Evolutionary conservation across 257 asterid genomes (phyloP).

Genomic region (Petunia axillaris): DNA sequence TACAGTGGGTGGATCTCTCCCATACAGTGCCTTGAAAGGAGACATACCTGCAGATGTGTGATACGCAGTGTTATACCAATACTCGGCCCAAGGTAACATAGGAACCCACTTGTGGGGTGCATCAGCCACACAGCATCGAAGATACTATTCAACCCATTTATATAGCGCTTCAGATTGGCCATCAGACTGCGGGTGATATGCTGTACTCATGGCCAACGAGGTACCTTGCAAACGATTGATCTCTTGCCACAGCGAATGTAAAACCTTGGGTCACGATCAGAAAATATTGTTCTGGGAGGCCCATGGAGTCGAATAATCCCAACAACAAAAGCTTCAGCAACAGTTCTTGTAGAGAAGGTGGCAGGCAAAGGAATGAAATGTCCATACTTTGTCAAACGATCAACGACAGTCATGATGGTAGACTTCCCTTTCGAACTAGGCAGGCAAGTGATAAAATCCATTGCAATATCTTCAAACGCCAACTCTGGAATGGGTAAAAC

Average conservation of each 20-base stretch:
- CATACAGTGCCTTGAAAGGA: background rate
- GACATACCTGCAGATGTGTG: background rate
- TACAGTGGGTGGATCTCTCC: background rate
- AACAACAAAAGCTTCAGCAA: background rate
- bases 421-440: background rate
- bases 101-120: background rate
- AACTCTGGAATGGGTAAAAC: background rate
- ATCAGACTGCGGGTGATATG: too few species aligned
- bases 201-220: too few species aligned
- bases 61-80: background rate
- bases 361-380: background rate
- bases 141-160: background rate
- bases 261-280: too few species aligned
- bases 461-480: background rate
- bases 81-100: background rate
- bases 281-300: too few species aligned
- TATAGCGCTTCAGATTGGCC: background rate
- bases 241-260: too few species aligned
- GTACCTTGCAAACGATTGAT: too few species aligned
- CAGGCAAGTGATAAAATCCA: background rate
- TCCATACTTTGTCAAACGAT: slow-evolving; percentile 18
- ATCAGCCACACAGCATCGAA: background rate
- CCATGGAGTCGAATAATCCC: too few species aligned
- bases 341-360: background rate
- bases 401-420: background rate